Percentiles rank a stretch among this genome's conserved stretches.
Conservation (phyloP, 2,329 filamentous ascomycete species). For the Fusarium sterilihyphosum region DNA sequence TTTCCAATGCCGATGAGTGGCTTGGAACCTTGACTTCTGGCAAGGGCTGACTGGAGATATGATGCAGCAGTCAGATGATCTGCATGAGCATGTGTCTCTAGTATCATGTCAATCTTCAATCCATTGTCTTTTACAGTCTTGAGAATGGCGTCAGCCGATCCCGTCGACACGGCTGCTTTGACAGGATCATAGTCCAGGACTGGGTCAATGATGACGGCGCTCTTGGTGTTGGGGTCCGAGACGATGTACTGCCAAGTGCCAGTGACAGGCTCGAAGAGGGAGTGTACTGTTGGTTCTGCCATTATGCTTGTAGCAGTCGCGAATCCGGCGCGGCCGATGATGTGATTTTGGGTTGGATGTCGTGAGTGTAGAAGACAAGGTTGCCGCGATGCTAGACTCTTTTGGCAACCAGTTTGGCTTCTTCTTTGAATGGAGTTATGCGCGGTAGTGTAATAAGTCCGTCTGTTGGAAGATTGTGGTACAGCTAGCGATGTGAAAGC, state of each 20-base stretch:
- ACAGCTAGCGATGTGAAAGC: too few relatives aligned
- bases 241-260: slow-evolving; percentile 71
- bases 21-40: slow-evolving; percentile 45
- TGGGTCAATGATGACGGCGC: slow-evolving; percentile 68
- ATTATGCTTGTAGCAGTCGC: background rate
- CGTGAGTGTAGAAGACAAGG: background rate
- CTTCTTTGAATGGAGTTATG: background rate
- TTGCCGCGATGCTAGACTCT: background rate
- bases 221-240: slow-evolving; percentile 59
- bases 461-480: background rate
- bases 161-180: slow-evolving; percentile 56
- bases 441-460: rapidly evolving
- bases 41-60: slow-evolving; percentile 63
- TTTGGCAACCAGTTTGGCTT: background rate
- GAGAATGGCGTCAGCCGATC: slow-evolving; percentile 63
- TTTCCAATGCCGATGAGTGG: slow-evolving; percentile 65
- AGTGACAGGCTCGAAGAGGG: slow-evolving; percentile 46
- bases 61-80: slow-evolving; percentile 68
- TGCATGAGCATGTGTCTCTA: slow-evolving; percentile 71
- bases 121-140: slow-evolving; percentile 52
- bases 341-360: background rate
- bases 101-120: slow-evolving; percentile 61
- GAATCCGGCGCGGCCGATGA: background rate
- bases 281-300: slow-evolving; percentile 24
- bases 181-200: slow-evolving; percentile 66